These are phyloP conservation scores for Fraxinus floribunda DNA, from an alignment of 305 asterid species.

Conservation along the genomic window DNA sequence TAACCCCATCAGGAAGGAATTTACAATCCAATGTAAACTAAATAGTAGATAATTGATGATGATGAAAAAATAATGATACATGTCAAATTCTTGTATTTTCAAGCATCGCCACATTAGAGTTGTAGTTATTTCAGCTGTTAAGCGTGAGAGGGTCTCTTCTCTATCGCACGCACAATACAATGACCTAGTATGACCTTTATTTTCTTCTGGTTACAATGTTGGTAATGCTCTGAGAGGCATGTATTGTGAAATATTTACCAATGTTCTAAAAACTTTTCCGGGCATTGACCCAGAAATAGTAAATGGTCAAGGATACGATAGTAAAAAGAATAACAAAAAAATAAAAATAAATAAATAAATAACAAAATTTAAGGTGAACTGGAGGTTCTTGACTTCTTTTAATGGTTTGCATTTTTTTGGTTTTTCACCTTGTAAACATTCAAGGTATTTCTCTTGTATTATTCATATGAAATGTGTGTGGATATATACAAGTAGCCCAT, in stretches of 20 bases:
- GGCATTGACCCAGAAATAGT: neutral
- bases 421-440: no score
- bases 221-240: neutral
- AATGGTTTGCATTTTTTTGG: neutral
- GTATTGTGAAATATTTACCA: neutral
- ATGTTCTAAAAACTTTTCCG: neutral
- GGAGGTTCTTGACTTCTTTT: neutral
- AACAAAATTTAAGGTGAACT: neutral
- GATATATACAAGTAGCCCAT: no score
- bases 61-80: neutral
- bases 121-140: neutral
- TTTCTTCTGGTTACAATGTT: constrained; percentile 3
- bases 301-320: neutral
- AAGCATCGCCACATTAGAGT: constrained; percentile 2
- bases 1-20: neutral
- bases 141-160: neutral
- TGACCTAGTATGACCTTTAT: neutral
- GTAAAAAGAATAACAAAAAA: neutral
- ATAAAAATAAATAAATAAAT: neutral
- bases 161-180: neutral
- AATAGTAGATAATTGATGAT: neutral
- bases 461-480: no score
- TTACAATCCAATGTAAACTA: neutral
- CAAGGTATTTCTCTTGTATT: no score
- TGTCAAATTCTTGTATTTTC: neutral